A percentile compares a stretch with the other conserved stretches of the same genome.
These are phyloP conservation scores for Haplosporangium sp. DNA, from an alignment of 371 early-diverging fungal genomes.

Conservation along the genomic window DNA sequence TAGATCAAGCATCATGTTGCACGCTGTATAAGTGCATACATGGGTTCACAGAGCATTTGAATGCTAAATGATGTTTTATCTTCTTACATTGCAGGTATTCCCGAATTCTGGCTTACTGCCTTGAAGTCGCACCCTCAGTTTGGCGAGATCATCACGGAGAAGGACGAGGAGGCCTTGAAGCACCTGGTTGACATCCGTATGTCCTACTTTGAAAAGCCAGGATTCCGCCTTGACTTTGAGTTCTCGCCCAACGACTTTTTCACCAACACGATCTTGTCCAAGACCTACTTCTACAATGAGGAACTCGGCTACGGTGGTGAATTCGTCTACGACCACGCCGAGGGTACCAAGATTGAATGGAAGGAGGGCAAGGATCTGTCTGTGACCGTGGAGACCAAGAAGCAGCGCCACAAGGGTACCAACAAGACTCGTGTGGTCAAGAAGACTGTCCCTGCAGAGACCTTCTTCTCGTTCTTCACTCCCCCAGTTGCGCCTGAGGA, in stretches of 20 bases:
- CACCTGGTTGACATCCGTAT: slow-evolving; percentile 87
- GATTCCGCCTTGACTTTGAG: slow-evolving; percentile 94
- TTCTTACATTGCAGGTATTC: slow-evolving; percentile 64
- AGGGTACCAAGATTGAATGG: slow-evolving; percentile 92
- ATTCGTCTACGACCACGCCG: slow-evolving; percentile 90
- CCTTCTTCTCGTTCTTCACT: slow-evolving; percentile 96
- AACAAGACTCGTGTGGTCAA: slow-evolving; percentile 98
- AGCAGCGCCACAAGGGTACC: slow-evolving; percentile 97
- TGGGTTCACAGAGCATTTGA: not conserved
- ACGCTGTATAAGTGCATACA: no score
- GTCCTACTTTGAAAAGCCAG: slow-evolving; percentile 84
- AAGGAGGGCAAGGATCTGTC: slow-evolving; percentile 95
- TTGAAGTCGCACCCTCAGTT: slow-evolving; percentile 88
- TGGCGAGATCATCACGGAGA: slow-evolving; percentile 85
- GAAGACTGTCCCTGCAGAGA: slow-evolving; percentile 91
- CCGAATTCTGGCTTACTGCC: slow-evolving; percentile 94
- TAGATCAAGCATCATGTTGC: no score
- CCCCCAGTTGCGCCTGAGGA: slow-evolving; percentile 83
- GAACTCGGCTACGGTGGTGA: slow-evolving; percentile 77
- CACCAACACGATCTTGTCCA: slow-evolving; percentile 84
- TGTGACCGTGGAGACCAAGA: slow-evolving; percentile 92
- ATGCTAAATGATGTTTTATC: not conserved
- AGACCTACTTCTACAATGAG: slow-evolving; percentile 91
- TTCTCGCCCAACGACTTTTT: slow-evolving; percentile 92
- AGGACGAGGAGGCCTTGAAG: slow-evolving; percentile 88